Percentiles rank a stretch among this genome's conserved stretches.
Evolutionary conservation across 2,329 filamentous ascomycete genomes (phyloP).

Genomic region (Phyllosticta citriasiana): DNA sequence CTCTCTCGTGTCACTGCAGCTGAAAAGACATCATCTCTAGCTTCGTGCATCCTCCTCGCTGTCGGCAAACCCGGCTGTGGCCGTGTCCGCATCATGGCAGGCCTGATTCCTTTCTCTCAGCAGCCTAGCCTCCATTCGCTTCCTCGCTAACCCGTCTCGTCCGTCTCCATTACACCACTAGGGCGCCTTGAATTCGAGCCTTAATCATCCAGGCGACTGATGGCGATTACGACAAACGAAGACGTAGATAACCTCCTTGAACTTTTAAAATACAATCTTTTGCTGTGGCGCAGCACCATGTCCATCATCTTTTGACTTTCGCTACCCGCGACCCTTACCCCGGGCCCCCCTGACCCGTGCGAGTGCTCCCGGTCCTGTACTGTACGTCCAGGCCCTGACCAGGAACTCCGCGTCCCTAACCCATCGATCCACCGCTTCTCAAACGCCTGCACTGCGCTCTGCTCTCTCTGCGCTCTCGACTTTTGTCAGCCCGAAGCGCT

Average conservation of each 20-base stretch:
- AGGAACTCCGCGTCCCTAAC: not conserved
- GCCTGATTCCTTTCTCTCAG: not conserved
- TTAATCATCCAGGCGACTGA: not conserved
- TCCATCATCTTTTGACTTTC: not conserved
- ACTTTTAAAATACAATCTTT: not conserved
- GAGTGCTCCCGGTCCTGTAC: not conserved
- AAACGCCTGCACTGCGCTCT: not conserved
- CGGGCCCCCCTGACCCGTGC: not conserved
- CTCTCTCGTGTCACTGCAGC: not conserved
- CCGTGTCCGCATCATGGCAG: not conserved
- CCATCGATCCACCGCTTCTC: not conserved
- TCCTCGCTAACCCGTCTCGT: not conserved
- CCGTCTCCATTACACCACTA: not conserved
- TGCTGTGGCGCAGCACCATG: not conserved
- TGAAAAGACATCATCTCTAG: not conserved
- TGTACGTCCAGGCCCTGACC: not conserved
- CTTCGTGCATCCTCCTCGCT: not conserved
- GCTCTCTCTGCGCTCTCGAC: not conserved
- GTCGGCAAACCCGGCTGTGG: not conserved
- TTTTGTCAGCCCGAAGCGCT: not conserved
- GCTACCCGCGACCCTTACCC: not conserved
- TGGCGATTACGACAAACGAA: not conserved
- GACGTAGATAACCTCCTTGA: not conserved
- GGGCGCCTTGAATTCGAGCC: not conserved
- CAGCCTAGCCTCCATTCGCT: not conserved